Conservation (phyloP, 192 early-diverging fungal species). For the Linnemannia hyalina region DNA sequence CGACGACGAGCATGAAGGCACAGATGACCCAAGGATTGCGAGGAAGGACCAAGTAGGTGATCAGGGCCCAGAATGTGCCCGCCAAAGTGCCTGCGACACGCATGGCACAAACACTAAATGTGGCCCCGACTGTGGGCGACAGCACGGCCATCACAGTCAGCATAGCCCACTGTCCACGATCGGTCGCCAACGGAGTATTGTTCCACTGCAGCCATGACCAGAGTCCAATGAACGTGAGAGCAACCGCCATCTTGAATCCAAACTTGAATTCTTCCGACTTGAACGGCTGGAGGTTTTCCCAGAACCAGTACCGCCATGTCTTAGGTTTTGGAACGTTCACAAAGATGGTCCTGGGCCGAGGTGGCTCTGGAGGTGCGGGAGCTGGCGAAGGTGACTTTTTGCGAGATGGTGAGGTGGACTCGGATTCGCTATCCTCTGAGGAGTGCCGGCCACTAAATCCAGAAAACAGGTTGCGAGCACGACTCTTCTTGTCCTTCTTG, state of each 20-base stretch:
- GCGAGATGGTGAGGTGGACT: background rate
- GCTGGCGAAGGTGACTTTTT: background rate
- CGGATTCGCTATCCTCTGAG: background rate
- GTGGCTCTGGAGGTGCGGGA: background rate
- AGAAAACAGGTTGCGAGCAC: conserved; percentile 1
- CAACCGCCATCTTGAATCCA: conserved; percentile 64
- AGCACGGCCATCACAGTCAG: conserved; percentile 60
- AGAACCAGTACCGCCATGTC: conserved; percentile 55
- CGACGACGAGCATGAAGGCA: conserved; percentile 43
- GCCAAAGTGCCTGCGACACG: conserved; percentile 63
- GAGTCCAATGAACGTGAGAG: conserved; percentile 52
- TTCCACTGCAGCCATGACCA: conserved; percentile 59
- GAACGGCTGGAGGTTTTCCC: conserved; percentile 53
- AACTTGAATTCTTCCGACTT: conserved; percentile 63
- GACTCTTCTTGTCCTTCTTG: background rate
- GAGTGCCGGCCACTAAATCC: conserved; percentile 16
- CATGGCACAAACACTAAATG: conserved; percentile 57
- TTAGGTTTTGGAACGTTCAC: conserved; percentile 36
- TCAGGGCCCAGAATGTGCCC: conserved; percentile 57
- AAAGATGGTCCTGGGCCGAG: conserved; percentile 14
- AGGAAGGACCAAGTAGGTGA: conserved; percentile 37
- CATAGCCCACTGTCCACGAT: conserved; percentile 65
- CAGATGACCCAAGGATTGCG: conserved; percentile 45
- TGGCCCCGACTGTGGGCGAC: conserved; percentile 57
- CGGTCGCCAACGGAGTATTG: conserved; percentile 22